Conservation (phyloP, 2,329 filamentous ascomycete species). For the Claviceps fusiformis region DNA sequence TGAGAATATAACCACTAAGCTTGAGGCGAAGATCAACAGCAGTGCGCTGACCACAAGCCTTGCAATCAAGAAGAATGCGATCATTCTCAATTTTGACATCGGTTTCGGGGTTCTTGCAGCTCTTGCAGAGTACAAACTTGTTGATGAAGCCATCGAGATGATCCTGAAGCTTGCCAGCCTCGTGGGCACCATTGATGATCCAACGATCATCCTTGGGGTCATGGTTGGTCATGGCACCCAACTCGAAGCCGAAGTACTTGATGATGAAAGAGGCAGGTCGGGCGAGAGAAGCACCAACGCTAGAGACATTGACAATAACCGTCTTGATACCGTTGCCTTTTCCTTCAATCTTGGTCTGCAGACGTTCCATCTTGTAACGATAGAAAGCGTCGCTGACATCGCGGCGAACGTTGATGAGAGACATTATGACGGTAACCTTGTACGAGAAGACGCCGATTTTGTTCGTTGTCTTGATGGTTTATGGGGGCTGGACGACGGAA, state of each 20-base stretch:
- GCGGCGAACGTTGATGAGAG: constrained; percentile 94
- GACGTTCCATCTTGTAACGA: constrained; percentile 99
- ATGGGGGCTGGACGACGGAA: background rate
- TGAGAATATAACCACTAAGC: constrained; percentile 92
- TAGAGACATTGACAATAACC: constrained; percentile 92
- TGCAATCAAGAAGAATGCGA: constrained; percentile 89
- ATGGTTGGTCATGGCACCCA: constrained; percentile 96
- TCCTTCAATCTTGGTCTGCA: constrained; percentile 98
- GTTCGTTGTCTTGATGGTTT: background rate
- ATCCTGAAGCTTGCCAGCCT: constrained; percentile 89
- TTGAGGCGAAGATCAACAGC: constrained; percentile 89
- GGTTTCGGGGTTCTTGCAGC: constrained; percentile 99
- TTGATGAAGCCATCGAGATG: constrained; percentile 97
- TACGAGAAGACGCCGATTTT: constrained; percentile 6
- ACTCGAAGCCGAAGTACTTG: constrained; percentile 99
- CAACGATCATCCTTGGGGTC: constrained; percentile 95
- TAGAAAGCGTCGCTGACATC: constrained; percentile 99
- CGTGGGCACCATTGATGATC: constrained; percentile 99
- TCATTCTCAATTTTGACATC: constrained; percentile 91
- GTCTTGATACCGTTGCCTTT: constrained; percentile 99
- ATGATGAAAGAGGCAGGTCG: constrained; percentile 91
- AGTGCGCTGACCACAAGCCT: constrained; percentile 88
- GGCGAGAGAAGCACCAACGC: constrained; percentile 80
- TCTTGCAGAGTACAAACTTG: constrained; percentile 98
- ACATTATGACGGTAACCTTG: constrained; percentile 54